Percentiles rank a stretch among this genome's conserved stretches.
Conservation (phyloP, 805 yeast species). For the Pichia occidentalis region DNA sequence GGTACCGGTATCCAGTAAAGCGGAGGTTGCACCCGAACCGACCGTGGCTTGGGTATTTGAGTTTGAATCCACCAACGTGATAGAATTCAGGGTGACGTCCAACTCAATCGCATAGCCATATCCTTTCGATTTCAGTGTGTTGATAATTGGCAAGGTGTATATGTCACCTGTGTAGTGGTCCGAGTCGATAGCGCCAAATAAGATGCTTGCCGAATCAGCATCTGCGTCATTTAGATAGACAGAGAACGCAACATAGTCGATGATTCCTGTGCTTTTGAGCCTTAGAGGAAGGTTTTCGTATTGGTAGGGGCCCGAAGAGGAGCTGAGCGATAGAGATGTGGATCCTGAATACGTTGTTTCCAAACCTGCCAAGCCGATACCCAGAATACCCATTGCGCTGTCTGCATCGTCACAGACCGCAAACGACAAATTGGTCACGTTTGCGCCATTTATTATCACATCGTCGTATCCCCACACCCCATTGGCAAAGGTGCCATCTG, state of each 20-base stretch:
- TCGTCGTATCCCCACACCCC: constrained; percentile 61
- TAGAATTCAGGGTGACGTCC: constrained; percentile 41
- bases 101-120: constrained; percentile 38
- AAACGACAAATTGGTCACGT: constrained; percentile 49
- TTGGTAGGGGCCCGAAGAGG: constrained; percentile 24
- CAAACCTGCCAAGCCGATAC: constrained; percentile 62
- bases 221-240: constrained; percentile 44
- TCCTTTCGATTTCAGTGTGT: constrained; percentile 31
- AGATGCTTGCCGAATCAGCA: constrained; percentile 41
- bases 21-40: constrained; percentile 30
- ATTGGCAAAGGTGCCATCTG: constrained; percentile 40
- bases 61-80: constrained; percentile 20
- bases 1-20: constrained; percentile 53
- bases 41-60: constrained; percentile 17
- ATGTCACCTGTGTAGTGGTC: constrained; percentile 52
- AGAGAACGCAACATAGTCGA: constrained; percentile 50
- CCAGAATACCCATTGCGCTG: constrained; percentile 64
- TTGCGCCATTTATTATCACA: constrained; percentile 43
- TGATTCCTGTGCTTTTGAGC: constrained; percentile 54
- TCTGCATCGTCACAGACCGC: constrained; percentile 67
- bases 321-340: constrained; percentile 13
- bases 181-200: constrained; percentile 70
- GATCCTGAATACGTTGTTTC: constrained; percentile 48
- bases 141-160: constrained; percentile 44
- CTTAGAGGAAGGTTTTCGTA: constrained; percentile 65